phyloP scores from a whole-genome alignment of 2,329 filamentous ascomycete genomes.

The Exutisphaerella laricina region DNA sequence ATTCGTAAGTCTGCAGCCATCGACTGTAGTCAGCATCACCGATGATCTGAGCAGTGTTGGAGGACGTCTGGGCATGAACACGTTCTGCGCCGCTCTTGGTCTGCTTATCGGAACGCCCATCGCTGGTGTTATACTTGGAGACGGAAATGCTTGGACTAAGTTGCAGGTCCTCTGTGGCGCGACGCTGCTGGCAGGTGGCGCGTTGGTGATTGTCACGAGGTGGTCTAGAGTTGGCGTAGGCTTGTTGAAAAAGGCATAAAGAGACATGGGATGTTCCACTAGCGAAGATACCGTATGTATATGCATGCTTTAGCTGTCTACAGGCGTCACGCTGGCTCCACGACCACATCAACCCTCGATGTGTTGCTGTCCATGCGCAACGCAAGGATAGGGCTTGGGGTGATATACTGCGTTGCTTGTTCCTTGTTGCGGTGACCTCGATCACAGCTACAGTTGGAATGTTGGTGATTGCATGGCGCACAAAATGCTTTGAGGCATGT shows the following conservation, averaged over 20 bases:
- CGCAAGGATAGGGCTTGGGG: no score
- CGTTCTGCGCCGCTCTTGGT: constrained; percentile 20
- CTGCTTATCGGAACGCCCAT: constrained; percentile 26
- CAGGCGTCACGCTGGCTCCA: no score
- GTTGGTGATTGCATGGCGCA: no score
- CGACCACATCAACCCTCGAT: no score
- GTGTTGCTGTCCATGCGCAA: no score
- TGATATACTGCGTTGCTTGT: no score
- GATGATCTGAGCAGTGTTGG: constrained; percentile 21
- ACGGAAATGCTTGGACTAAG: constrained; percentile 12
- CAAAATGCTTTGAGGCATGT: no score
- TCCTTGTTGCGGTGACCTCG: no score
- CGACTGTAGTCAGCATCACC: constrained; percentile 27
- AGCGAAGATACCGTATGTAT: no score
- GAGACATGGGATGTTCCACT: no score
- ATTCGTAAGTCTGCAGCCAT: constrained; percentile 40
- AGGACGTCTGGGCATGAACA: constrained; percentile 24
- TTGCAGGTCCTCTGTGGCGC: constrained; percentile 25
- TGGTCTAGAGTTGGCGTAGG: constrained; percentile 13
- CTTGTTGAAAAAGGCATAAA: constrained; percentile 15
- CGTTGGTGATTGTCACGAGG: constrained; percentile 17
- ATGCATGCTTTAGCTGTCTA: no score
- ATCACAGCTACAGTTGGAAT: no score
- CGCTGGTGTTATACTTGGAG: constrained; percentile 19
- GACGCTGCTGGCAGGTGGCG: constrained; percentile 16